These are phyloP conservation scores for Exophiala lecanii-corni DNA, from an alignment of 2,329 filamentous ascomycete genomes.

Conservation along the genomic window DNA sequence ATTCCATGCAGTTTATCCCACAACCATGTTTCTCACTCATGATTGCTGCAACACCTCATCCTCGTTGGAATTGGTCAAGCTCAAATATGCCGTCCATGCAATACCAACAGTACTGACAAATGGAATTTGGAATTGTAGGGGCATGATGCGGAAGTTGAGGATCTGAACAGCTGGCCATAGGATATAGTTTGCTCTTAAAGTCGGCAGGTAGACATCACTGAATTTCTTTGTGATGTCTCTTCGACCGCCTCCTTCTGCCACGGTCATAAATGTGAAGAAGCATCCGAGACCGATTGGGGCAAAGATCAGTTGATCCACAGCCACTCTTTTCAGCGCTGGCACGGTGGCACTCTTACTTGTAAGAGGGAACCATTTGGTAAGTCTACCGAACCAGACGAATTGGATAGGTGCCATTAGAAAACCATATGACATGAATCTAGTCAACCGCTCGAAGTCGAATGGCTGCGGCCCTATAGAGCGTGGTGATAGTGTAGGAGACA, in stretches of 20 bases:
- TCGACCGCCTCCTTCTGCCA: constrained; percentile 85
- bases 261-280: constrained; percentile 96
- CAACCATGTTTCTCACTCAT: no score
- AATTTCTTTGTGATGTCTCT: constrained; percentile 79
- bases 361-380: constrained; percentile 77
- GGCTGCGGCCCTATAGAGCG: constrained; percentile 65
- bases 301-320: constrained; percentile 88
- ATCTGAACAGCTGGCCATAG: constrained; percentile 96
- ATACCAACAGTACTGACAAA: constrained; percentile 96
- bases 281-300: constrained; percentile 79
- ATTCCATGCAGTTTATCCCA: no score
- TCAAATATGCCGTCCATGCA: constrained; percentile 95
- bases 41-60: constrained; percentile 43
- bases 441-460: constrained; percentile 93
- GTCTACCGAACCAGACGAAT: constrained; percentile 91
- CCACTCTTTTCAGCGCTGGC: constrained; percentile 83
- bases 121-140: constrained; percentile 92
- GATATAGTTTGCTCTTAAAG: constrained; percentile 90
- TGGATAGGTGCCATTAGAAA: constrained; percentile 94
- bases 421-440: constrained; percentile 94
- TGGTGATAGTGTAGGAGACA: constrained; percentile 63
- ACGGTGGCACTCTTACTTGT: constrained; percentile 68
- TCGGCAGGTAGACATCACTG: constrained; percentile 87
- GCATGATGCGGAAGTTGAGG: constrained; percentile 92
- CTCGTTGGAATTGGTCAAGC: constrained; percentile 81